Evolutionary conservation across 2,329 filamentous ascomycete genomes (phyloP).

Genomic region (Colletotrichum tropicale): DNA sequence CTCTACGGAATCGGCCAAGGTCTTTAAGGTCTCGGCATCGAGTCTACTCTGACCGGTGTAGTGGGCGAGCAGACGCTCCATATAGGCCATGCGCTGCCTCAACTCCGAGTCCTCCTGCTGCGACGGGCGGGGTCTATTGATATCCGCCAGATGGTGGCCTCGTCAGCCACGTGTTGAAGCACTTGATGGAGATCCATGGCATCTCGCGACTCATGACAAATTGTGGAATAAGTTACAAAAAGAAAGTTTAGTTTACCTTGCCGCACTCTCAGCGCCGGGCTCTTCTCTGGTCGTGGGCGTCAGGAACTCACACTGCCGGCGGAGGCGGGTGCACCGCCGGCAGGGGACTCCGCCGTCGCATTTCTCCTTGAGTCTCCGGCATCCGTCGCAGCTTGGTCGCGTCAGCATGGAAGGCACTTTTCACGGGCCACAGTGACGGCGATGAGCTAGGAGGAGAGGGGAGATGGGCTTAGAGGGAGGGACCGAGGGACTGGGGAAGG

Average conservation of each 20-base stretch:
- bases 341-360: conserved; percentile 61
- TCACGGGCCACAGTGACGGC: neutral
- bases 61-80: conserved; percentile 54
- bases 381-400: conserved; percentile 54
- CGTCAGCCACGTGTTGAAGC: conserved; percentile 15
- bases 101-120: conserved; percentile 20
- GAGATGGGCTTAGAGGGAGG: neutral
- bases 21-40: conserved; percentile 44
- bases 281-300: conserved; percentile 34
- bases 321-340: conserved; percentile 54
- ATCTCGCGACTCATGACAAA: neutral
- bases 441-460: rapidly evolving
- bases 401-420: conserved; percentile 11
- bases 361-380: conserved; percentile 60
- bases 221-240: neutral
- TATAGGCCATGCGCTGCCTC: conserved; percentile 26
- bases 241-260: neutral
- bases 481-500: neutral
- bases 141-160: neutral
- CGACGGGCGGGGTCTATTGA: neutral
- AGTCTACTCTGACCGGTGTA: conserved; percentile 49
- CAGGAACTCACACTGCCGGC: conserved; percentile 54
- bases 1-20: conserved; percentile 46
- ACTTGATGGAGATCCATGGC: neutral
- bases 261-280: conserved; percentile 16